Conservation (phyloP, 345 rosid genomes). For the Moricandia moricandioides region DNA sequence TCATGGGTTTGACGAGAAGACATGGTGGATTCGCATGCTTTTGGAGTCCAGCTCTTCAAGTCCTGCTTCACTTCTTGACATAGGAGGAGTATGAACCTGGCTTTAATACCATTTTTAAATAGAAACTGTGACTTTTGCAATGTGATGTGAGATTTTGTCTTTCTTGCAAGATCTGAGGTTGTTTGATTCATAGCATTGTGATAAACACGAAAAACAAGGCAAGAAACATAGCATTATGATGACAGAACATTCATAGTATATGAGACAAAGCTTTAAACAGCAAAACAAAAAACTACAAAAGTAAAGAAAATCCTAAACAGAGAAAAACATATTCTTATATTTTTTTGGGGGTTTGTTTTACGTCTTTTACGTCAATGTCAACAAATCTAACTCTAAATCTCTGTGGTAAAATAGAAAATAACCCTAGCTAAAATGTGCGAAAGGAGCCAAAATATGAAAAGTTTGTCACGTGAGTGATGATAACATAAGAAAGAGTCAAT, state of each 20-base stretch:
- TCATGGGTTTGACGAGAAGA: too few species aligned
- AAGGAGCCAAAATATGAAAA: not conserved
- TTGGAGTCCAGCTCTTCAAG: too few species aligned
- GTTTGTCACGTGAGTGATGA: not conserved
- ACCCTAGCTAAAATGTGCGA: not conserved
- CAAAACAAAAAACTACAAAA: not conserved
- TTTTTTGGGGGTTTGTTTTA: not conserved
- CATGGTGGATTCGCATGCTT: too few species aligned
- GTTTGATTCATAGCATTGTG: too few species aligned
- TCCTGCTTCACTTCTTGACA: too few species aligned
- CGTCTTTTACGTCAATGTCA: not conserved
- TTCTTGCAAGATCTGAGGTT: not conserved
- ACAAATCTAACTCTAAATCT: not conserved
- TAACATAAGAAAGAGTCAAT: not conserved
- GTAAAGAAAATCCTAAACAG: not conserved
- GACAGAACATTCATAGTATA: too few species aligned
- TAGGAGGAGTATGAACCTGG: too few species aligned
- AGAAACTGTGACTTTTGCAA: slow-evolving; percentile 42
- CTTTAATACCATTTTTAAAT: too few species aligned
- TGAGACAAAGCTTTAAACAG: too few species aligned
- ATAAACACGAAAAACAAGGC: too few species aligned
- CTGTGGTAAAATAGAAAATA: not conserved
- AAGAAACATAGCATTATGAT: too few species aligned
- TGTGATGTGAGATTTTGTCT: not conserved
- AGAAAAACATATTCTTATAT: not conserved